A percentile compares a stretch with the other conserved stretches of the same genome.
Evolutionary conservation across 2,329 filamentous ascomycete species (phyloP).

Genomic region (Dothiorella sarmentorum): DNA sequence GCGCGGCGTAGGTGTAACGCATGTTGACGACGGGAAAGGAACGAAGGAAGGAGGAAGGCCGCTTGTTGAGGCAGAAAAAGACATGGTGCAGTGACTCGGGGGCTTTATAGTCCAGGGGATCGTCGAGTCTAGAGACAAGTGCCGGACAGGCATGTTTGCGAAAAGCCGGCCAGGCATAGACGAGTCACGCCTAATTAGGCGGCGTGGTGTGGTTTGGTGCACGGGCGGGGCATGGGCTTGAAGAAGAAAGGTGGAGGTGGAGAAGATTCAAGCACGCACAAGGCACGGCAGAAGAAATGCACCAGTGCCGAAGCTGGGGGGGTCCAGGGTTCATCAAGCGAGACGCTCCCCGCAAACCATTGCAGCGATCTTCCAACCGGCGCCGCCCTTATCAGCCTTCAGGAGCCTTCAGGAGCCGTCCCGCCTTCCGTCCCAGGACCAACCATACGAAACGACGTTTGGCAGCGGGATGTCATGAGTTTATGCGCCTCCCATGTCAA

Average conservation of each 20-base stretch:
- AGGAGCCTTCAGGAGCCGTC: too few relatives aligned
- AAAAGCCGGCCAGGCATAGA: background rate
- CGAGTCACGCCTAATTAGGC: constrained; percentile 14
- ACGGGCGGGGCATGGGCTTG: background rate
- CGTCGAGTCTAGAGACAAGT: background rate
- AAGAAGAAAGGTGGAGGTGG: background rate
- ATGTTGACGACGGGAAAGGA: background rate
- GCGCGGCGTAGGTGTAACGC: constrained; percentile 3
- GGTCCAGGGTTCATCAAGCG: background rate
- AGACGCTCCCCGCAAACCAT: constrained; percentile 5
- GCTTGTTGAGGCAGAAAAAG: background rate
- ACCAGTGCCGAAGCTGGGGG: background rate
- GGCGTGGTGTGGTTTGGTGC: background rate
- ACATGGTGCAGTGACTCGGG: background rate
- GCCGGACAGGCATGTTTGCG: background rate
- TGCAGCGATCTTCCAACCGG: background rate
- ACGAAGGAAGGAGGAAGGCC: background rate
- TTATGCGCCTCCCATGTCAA: too few relatives aligned
- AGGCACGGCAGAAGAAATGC: background rate
- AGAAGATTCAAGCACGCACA: background rate
- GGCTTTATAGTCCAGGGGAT: constrained; percentile 7
- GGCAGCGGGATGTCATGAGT: too few relatives aligned
- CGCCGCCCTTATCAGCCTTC: background rate
- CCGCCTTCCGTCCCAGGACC: background rate
- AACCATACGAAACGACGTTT: too few relatives aligned